A percentile compares a stretch with the other conserved stretches of the same genome.
Conservation (phyloP, 2,329 filamentous ascomycete genomes). For the Geosmithia putterillii region DNA sequence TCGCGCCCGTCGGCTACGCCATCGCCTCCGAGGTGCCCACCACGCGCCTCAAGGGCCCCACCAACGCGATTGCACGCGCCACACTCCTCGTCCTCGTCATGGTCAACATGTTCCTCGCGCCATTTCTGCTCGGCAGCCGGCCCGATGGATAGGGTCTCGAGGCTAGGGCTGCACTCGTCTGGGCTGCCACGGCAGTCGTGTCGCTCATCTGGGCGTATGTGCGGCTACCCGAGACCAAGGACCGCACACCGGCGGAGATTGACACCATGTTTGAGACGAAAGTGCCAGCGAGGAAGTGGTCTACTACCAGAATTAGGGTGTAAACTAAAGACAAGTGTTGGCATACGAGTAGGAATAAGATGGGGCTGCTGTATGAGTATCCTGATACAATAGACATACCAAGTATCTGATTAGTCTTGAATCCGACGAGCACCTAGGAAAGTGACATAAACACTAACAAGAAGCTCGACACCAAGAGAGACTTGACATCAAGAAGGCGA, state of each 20-base stretch:
- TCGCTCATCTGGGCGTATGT: slow-evolving; percentile 10
- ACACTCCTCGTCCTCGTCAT: slow-evolving; percentile 7
- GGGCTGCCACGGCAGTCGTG: slow-evolving; percentile 5
- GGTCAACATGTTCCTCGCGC: slow-evolving; percentile 8
- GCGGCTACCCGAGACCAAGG: slow-evolving; percentile 11
- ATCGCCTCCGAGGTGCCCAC: slow-evolving; percentile 26
- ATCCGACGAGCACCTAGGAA: too few relatives aligned
- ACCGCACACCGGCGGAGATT: slow-evolving; percentile 8
- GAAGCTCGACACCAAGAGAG: too few relatives aligned
- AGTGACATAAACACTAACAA: too few relatives aligned
- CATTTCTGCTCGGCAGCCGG: slow-evolving; percentile 8
- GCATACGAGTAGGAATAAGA: too few relatives aligned
- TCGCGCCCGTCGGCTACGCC: slow-evolving; percentile 24
- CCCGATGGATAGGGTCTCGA: slow-evolving; percentile 9
- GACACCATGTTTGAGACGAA: slow-evolving; percentile 10
- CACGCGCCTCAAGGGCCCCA: slow-evolving; percentile 9
- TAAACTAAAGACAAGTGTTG: too few relatives aligned
- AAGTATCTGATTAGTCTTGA: too few relatives aligned
- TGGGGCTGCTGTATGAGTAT: too few relatives aligned
- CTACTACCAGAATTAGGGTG: neutral
- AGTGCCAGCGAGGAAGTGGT: slow-evolving; percentile 9
- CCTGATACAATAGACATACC: too few relatives aligned
- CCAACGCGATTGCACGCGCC: slow-evolving; percentile 8
- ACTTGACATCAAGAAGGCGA: too few relatives aligned
- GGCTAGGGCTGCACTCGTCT: slow-evolving; percentile 7